Evolutionary conservation across 2,329 filamentous ascomycete species (phyloP).

Genomic region (Colletotrichum kahawae): DNA sequence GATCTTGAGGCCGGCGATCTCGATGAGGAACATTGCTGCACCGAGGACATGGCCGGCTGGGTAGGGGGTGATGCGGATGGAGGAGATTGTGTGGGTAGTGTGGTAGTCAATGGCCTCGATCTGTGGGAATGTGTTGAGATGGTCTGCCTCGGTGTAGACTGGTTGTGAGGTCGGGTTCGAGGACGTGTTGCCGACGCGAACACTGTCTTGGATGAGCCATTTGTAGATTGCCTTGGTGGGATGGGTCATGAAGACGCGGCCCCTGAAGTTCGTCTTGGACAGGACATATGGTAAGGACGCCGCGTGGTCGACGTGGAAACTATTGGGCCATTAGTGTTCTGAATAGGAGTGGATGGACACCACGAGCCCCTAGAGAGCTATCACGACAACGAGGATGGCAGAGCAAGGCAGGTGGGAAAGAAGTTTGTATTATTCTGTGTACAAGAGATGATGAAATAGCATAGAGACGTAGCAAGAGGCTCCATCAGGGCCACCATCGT

Average conservation of each 20-base stretch:
- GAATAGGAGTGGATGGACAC: neutral
- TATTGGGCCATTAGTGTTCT: slow-evolving; percentile 39
- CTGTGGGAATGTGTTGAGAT: slow-evolving; percentile 88
- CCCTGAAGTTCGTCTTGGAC: slow-evolving; percentile 96
- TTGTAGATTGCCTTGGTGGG: slow-evolving; percentile 99
- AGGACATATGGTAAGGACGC: slow-evolving; percentile 97
- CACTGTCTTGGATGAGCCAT: slow-evolving; percentile 97
- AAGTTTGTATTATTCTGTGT: slow-evolving; percentile 26
- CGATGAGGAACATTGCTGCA: slow-evolving; percentile 97
- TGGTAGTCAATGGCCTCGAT: slow-evolving; percentile 99
- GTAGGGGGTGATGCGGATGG: slow-evolving; percentile 95
- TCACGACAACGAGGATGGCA: slow-evolving; percentile 21
- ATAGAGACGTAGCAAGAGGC: slow-evolving; percentile 20
- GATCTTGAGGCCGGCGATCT: slow-evolving; percentile 95
- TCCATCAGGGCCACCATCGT: slow-evolving; percentile 9
- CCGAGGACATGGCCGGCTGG: slow-evolving; percentile 97
- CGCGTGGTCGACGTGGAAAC: slow-evolving; percentile 99
- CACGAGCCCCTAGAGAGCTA: neutral
- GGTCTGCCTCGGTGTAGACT: slow-evolving; percentile 94
- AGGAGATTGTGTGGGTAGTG: slow-evolving; percentile 96
- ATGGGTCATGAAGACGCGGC: slow-evolving; percentile 98
- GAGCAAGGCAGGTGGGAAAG: slow-evolving; percentile 22
- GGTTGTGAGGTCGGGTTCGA: slow-evolving; percentile 70
- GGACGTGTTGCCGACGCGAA: slow-evolving; percentile 80
- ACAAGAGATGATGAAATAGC: slow-evolving; percentile 17